These are phyloP conservation scores for Penicillium cinerascens DNA, from an alignment of 495 filamentous ascomycete genomes.

Conservation along the genomic window DNA sequence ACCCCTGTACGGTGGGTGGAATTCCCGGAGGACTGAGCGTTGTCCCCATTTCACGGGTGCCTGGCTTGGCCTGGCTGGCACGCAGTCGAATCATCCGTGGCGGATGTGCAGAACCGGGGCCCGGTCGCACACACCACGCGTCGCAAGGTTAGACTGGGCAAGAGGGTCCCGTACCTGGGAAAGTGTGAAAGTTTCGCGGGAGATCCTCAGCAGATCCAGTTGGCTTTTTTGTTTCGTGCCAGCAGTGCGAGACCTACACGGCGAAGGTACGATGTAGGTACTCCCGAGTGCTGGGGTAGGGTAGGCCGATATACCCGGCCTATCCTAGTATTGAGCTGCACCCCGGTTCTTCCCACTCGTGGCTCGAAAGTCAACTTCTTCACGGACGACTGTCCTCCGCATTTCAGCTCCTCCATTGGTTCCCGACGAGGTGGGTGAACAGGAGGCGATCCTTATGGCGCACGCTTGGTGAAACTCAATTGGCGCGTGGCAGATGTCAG, in stretches of 20 bases:
- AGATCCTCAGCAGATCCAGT: constrained; percentile 45
- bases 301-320: no score
- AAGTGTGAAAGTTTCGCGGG: constrained; percentile 38
- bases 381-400: constrained; percentile 20
- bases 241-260: neutral
- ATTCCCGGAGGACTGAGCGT: constrained; percentile 4
- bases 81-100: constrained; percentile 12
- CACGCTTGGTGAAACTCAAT: constrained; percentile 43
- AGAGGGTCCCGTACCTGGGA: constrained; percentile 25
- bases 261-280: no score
- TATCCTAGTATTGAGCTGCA: neutral
- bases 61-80: constrained; percentile 1
- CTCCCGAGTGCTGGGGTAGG: no score
- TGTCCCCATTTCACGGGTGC: neutral
- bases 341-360: neutral
- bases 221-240: neutral
- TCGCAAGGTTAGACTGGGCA: constrained; percentile 17
- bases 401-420: constrained; percentile 11
- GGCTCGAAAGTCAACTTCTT: neutral
- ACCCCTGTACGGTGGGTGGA: neutral
- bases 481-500: constrained; percentile 29
- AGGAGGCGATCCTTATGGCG: constrained; percentile 35
- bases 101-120: constrained; percentile 16
- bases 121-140: constrained; percentile 5
- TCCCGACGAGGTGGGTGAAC: constrained; percentile 35